Evolutionary conservation across 306 rosid species (phyloP).

Genomic region (Acacia acuminata): DNA sequence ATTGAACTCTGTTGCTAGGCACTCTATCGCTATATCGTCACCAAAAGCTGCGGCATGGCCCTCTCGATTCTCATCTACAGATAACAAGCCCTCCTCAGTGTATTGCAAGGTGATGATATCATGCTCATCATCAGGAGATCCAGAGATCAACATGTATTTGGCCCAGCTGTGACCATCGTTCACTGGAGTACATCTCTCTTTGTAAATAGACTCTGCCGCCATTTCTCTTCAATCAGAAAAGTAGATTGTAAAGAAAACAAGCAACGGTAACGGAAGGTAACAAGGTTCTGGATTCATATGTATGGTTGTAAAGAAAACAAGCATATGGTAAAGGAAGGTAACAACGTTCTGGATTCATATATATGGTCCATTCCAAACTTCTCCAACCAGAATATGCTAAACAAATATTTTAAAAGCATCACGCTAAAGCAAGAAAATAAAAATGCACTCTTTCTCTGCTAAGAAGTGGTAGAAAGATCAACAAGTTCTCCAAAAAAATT

Average conservation of each 20-base stretch:
- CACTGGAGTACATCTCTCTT: conserved; percentile 83
- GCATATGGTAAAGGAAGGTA: neutral
- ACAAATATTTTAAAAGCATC: neutral
- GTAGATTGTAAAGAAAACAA: conserved; percentile 33
- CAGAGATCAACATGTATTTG: conserved; percentile 93
- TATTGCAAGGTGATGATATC: conserved; percentile 96
- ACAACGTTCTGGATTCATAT: conserved; percentile 1
- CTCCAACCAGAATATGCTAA: neutral
- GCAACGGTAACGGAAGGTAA: neutral
- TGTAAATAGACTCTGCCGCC: conserved; percentile 95
- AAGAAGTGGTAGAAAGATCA: neutral
- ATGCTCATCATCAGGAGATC: conserved; percentile 75
- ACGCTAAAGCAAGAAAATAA: neutral
- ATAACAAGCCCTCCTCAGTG: conserved; percentile 88
- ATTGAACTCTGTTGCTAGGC: conserved; percentile 95
- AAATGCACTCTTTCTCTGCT: neutral
- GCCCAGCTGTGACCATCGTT: conserved; percentile 90
- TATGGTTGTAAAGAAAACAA: conserved; percentile 28
- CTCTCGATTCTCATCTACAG: conserved; percentile 81
- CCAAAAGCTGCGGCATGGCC: conserved; percentile 99
- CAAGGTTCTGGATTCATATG: neutral
- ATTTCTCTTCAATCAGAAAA: conserved; percentile 62
- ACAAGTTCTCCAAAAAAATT: neutral
- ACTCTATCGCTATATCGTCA: conserved; percentile 96
- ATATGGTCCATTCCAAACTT: conserved; percentile 22